Evolutionary conservation across 1,139 yeast species (phyloP).

Genomic region (Geotrichum armillariae): DNA sequence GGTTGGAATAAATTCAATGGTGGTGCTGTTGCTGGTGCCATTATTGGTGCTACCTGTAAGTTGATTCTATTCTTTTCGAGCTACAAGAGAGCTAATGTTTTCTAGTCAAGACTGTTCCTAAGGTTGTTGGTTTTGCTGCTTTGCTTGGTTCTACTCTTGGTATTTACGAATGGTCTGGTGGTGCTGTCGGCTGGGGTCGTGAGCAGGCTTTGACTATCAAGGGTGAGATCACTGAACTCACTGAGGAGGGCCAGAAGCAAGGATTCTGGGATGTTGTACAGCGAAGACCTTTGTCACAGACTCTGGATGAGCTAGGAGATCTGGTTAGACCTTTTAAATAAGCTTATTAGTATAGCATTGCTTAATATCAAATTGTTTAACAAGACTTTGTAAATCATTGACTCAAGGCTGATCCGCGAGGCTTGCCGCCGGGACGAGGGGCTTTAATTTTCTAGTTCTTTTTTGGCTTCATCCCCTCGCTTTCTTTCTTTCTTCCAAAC

Average conservation of each 20-base stretch:
- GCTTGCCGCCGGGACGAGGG: not conserved
- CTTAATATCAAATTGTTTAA: not conserved
- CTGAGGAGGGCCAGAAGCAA: conserved; percentile 52
- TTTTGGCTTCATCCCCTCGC: no score
- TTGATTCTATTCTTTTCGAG: no score
- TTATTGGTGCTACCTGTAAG: conserved; percentile 42
- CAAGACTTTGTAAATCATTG: not conserved
- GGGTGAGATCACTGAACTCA: conserved; percentile 33
- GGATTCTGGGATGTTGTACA: conserved; percentile 81
- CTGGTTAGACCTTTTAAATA: conserved; percentile 31
- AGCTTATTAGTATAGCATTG: not conserved
- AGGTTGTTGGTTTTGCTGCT: conserved; percentile 47
- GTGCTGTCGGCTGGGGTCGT: conserved; percentile 41
- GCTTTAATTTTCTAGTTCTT: no score
- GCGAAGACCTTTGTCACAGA: conserved; percentile 81
- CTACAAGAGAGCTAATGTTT: no score
- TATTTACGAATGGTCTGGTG: conserved; percentile 50
- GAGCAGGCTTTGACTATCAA: conserved; percentile 35
- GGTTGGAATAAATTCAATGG: conserved; percentile 51
- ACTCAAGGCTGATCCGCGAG: no score
- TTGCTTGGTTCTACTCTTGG: conserved; percentile 43
- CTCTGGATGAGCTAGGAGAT: conserved; percentile 70
- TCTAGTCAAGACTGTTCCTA: conserved; percentile 44
- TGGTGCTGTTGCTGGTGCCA: conserved; percentile 51
- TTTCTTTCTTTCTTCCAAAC: not conserved